Evolutionary conservation across 805 yeast species (phyloP), one percentile per base, ranked within the genome.

Genomic region (Tetrapisispora taiwanensis): DNA sequence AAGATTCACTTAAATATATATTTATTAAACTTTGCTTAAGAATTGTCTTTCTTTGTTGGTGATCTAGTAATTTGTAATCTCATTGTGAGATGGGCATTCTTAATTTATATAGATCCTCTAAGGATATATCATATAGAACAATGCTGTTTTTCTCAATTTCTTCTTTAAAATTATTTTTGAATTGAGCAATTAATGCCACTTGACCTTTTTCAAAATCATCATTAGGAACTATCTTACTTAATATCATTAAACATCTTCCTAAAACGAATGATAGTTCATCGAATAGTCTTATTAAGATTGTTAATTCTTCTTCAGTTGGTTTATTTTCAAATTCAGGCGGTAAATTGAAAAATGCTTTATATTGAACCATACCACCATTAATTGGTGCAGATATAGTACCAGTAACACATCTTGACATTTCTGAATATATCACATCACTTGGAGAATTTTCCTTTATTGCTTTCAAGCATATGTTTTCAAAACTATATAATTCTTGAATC

Each of bases 321-420:
- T 58, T 54, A 7, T 60, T 63, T 40, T 70, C 72, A 2, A 19
- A 13, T 2, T 40, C 36, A 1, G 54, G 47, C 31, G 60, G 62
- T 57, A 84, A 76, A 7, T 22, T 15, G 7, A 36, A 36, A 58
- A 87, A 85, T 2, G 74, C 74, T 44, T 89, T 72, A 63, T 84
- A 87, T 58, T 83, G 87, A 2, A 86, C 84, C 50, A 87, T 84
- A 46, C 96, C 96, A 30, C 96, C 96, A 59, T 87, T 87, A 6
- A 87, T 90, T 3, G 95, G 95, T 0, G 95, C 78, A 59, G 86
- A 95, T 44, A 88, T 89, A 0, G 95, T 84, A 36, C 95, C 95
- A 3, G 86, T 75, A 44, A 81, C 66, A 54, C 77, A 78, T 61
- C 90, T 70, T 6, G 89, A 79, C 48, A 84, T 65, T 56, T 79